A percentile compares a stretch with the other conserved stretches of the same genome.
phyloP scores from a whole-genome alignment of 78 protist genomes.

The Dictyostelium purpureum region DNA sequence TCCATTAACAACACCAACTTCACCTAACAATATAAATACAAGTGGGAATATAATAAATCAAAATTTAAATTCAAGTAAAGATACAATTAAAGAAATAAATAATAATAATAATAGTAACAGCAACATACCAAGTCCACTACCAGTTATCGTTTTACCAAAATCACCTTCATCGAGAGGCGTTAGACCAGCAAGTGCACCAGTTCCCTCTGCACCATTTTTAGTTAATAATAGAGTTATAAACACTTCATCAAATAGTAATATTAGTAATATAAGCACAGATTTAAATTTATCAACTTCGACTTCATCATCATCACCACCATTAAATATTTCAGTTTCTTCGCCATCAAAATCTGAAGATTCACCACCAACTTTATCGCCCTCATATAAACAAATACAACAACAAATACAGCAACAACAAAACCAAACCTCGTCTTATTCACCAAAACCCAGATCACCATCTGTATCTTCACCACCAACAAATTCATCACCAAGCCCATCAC shows the following conservation, averaged over 20 bases:
- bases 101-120: not conserved
- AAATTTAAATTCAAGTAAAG: too few species aligned
- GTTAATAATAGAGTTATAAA: constrained; percentile 12
- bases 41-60: too few species aligned
- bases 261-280: not conserved
- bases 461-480: constrained; percentile 46
- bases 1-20: constrained; percentile 19
- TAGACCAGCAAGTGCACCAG: constrained; percentile 69
- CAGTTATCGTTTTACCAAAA: constrained; percentile 48
- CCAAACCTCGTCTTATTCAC: not conserved
- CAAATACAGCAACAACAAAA: not conserved
- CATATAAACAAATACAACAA: not conserved
- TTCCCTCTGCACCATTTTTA: constrained; percentile 58
- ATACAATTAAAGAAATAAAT: too few species aligned
- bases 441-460: constrained; percentile 57
- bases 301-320: constrained; percentile 28
- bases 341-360: constrained; percentile 21
- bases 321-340: not conserved
- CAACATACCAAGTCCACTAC: constrained; percentile 25
- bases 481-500: constrained; percentile 18
- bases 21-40: too few species aligned
- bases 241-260: not conserved
- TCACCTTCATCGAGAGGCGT: constrained; percentile 50
- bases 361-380: constrained; percentile 20
- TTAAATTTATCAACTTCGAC: constrained; percentile 26